Conservation (phyloP, 352 stramenopile species). For the Globisporangium recalcitrans region DNA sequence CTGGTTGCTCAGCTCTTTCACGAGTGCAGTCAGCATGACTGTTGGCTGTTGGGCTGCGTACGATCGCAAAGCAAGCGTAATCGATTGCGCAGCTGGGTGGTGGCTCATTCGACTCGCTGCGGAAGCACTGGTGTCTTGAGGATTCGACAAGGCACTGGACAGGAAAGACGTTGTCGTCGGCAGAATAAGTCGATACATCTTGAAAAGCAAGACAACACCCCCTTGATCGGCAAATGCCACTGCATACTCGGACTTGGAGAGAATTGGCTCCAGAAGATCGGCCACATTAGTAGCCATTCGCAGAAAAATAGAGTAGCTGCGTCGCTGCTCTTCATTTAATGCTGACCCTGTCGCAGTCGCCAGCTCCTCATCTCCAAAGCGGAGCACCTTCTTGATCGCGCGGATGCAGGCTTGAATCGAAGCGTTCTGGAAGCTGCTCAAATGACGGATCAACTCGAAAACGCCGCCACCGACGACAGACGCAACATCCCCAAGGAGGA, state of each 20-base stretch:
- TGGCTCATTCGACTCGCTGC: slow-evolving; percentile 45
- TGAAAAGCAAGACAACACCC: slow-evolving; percentile 86
- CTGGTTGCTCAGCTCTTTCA: slow-evolving; percentile 54
- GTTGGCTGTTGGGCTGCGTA: slow-evolving; percentile 87
- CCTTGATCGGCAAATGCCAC: slow-evolving; percentile 88
- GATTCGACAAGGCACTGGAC: slow-evolving; percentile 35
- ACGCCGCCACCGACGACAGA: slow-evolving; percentile 91
- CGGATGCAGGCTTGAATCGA: slow-evolving; percentile 87
- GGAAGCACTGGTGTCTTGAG: slow-evolving; percentile 10
- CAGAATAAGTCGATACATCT: slow-evolving; percentile 87
- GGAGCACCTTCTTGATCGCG: slow-evolving; percentile 88
- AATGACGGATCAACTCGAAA: slow-evolving; percentile 96
- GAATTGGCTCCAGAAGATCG: slow-evolving; percentile 92
- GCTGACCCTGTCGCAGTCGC: not conserved
- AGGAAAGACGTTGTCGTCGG: slow-evolving; percentile 78
- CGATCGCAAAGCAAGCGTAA: slow-evolving; percentile 85
- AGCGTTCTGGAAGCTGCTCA: slow-evolving; percentile 80
- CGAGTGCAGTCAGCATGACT: slow-evolving; percentile 62
- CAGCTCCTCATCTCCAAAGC: slow-evolving; percentile 63
- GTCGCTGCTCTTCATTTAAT: not conserved
- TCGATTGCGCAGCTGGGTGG: slow-evolving; percentile 85
- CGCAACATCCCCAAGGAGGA: slow-evolving; percentile 91
- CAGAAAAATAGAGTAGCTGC: slow-evolving; percentile 36
- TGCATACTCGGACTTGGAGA: slow-evolving; percentile 93
- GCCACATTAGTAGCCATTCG: slow-evolving; percentile 78